Conservation (phyloP, 1,284 basidiomycete species). For the Ceraceosorus guamensis region DNA sequence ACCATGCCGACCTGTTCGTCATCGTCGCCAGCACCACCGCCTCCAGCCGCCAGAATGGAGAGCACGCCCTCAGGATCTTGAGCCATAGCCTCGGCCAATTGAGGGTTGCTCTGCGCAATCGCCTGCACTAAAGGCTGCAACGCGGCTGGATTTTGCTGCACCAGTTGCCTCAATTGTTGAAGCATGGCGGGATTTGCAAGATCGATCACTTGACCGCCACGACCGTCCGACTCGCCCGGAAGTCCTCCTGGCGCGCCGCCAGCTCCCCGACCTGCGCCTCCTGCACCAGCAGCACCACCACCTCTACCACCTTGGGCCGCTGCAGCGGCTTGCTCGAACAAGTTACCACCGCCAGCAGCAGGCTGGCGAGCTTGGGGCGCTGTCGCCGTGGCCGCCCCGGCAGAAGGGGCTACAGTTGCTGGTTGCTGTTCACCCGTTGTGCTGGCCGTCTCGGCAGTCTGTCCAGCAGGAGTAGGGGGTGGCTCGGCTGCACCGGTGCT, state of each 20-base stretch:
- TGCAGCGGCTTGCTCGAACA: conserved; percentile 50
- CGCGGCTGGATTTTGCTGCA: conserved; percentile 45
- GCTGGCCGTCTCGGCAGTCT: conserved; percentile 25
- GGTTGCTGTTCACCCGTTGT: no score
- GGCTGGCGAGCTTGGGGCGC: conserved; percentile 18
- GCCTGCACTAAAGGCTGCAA: conserved; percentile 45
- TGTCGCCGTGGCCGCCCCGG: conserved; percentile 7
- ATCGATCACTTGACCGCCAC: conserved; percentile 40
- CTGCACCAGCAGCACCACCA: conserved; percentile 11
- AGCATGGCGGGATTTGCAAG: conserved; percentile 46
- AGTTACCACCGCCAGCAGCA: conserved; percentile 34
- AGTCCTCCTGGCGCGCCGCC: conserved; percentile 15
- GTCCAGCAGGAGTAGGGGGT: conserved; percentile 54
- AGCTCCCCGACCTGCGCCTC: conserved; percentile 18
- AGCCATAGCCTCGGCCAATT: conserved; percentile 42
- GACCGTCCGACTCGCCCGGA: conserved; percentile 35
- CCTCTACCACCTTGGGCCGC: conserved; percentile 24
- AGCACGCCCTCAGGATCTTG: conserved; percentile 44
- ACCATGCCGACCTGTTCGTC: conserved; percentile 34
- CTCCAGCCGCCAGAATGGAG: conserved; percentile 30
- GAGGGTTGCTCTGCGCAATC: conserved; percentile 45
- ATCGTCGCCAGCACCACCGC: conserved; percentile 13
- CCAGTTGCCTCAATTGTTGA: conserved; percentile 37
- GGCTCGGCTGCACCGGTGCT: conserved; percentile 48
- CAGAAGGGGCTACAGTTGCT: conserved; percentile 31